Base-by-base conservation (phyloP, 1,284 basidiomycete genomes). In the Cystobasidium sp. region DNA sequence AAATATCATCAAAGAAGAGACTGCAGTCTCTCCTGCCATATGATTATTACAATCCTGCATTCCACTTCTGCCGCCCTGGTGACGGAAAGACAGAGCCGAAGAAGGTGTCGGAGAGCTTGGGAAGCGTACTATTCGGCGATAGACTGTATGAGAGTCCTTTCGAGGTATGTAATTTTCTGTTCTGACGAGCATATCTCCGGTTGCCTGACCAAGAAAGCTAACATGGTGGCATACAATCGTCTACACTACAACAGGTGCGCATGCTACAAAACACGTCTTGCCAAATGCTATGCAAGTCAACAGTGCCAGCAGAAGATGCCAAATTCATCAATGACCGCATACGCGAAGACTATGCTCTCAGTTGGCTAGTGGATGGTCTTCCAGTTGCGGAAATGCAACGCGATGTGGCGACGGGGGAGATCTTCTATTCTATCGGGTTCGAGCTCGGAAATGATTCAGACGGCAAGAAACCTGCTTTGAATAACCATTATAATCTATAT, bases 81-180 rank as follows among this genome's bases (percentile, higher is more conserved):
- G 69, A 68, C 51, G 75, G 75, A 53, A 68, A 70, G 63, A 89
- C 86, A 7, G 93, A 92, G 4, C 88, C 90, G 0, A 84, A 89
- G 80, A 89, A 90, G 78, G 89, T 94, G 81, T 89, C 91, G 14
- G 95, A 97, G 83, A 91, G 90, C 1, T 85, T 99, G 37, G 96
- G 96, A 5, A 93, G 92, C 41, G 94, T 97, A 76, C 85, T 99
- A 16, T 97, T 97, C 79, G 96, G 96, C 41, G 96, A 99, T 84
- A 88, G 96, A 75, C 94, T 99, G 81, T 93, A 95, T 83, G 90
- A 90, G 81, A 93, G 92, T 8, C 90, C 91, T 2, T 95, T 94
- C 80, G 86, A 94, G 78, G 91, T 92, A 77, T 75, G 89, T 20
- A 43, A 39, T 47, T 14, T 16, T 22, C 31, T 31, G 31, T 31